Base-by-base conservation (phyloP, 1,139 yeast genomes). In the Pneumocystis sp. region DNA sequence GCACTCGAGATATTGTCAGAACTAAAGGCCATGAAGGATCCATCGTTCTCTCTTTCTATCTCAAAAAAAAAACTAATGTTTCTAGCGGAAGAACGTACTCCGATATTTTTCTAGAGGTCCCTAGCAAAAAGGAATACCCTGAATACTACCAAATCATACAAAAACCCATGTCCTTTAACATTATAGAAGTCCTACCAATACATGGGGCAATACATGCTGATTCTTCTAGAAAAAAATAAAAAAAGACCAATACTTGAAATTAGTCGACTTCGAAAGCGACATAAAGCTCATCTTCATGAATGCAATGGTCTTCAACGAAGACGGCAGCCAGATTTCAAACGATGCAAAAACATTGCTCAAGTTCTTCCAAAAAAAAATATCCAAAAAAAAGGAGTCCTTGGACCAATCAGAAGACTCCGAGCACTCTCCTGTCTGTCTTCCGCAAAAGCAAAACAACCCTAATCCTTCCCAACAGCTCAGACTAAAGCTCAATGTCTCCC, bases 301-400 rank as follows among this genome's bases (percentile, higher is more conserved):
- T 75, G 97, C 97, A 1, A 81, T 85, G 68, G 82, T 83, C n/a
- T 91, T 89, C 74, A 91, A 91, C 72, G 95, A 89, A 72, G 96
- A 88, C 73, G 96, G 95, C 0, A 88, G 96, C 1, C 75, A 85
- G 67, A 89, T 91, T 21, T 88, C 85, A 71, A 81, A 83, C 67
- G 96, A 90, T 76, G 95, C 97, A 0, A 76, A 81, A 57, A 79
- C 77, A 31, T 76, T 91, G 70, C 63, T 62, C 31, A 56, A 64
- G 39, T 44, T 42, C 34, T 61, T 37, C n/a, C 40, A 34, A 21
- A 50, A 17, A 50, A 44, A 19, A 42, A 63, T 34, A 12, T 21
- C 40, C 4, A 44, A 17, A 39, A 40, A 59, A 15, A 39, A 31
- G 25, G 45, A 59, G 21, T 59, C 40, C 1, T 31, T 50, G 12